These are phyloP conservation scores for Fusarium guadeloupense DNA, from an alignment of 2,329 filamentous ascomycete species.

Conservation along the genomic window DNA sequence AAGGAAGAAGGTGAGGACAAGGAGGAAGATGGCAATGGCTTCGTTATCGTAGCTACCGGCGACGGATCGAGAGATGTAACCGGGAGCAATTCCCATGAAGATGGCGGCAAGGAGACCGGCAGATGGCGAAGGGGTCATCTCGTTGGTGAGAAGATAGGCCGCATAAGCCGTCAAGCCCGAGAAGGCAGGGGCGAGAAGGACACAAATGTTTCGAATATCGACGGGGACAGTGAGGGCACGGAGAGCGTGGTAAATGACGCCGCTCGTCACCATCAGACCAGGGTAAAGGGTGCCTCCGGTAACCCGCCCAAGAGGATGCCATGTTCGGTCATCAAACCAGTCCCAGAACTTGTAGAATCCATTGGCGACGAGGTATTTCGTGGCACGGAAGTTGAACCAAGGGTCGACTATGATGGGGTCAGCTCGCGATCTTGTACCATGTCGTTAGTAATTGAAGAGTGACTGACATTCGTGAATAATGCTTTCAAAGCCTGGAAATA, in stretches of 20 bases:
- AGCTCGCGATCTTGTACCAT: slow-evolving; percentile 31
- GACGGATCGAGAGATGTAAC: slow-evolving; percentile 97
- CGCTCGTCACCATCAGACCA: slow-evolving; percentile 98
- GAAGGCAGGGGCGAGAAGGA: slow-evolving; percentile 92
- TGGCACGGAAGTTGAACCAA: slow-evolving; percentile 99
- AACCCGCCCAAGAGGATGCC: slow-evolving; percentile 97
- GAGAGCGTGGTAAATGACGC: slow-evolving; percentile 93
- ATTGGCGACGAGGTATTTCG: slow-evolving; percentile 95
- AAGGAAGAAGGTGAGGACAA: slow-evolving; percentile 98
- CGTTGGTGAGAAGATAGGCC: slow-evolving; percentile 92
- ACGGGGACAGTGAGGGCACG: slow-evolving; percentile 89
- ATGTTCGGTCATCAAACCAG: slow-evolving; percentile 99
- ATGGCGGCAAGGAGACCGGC: slow-evolving; percentile 92
- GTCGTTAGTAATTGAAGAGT: slow-evolving; percentile 22
- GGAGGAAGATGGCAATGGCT: slow-evolving; percentile 97
- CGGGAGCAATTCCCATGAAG: slow-evolving; percentile 98
- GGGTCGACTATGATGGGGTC: slow-evolving; percentile 79
- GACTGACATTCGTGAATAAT: slow-evolving; percentile 99
- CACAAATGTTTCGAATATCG: slow-evolving; percentile 98
- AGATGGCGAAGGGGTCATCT: slow-evolving; percentile 95
- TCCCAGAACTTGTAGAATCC: slow-evolving; percentile 99
- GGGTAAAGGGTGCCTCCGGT: slow-evolving; percentile 99
- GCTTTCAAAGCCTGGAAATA: slow-evolving; percentile 83
- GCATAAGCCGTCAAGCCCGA: slow-evolving; percentile 94
- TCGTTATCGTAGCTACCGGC: slow-evolving; percentile 99